Conservation (phyloP, 2,329 filamentous ascomycete genomes). For the Cytospora piceae region DNA sequence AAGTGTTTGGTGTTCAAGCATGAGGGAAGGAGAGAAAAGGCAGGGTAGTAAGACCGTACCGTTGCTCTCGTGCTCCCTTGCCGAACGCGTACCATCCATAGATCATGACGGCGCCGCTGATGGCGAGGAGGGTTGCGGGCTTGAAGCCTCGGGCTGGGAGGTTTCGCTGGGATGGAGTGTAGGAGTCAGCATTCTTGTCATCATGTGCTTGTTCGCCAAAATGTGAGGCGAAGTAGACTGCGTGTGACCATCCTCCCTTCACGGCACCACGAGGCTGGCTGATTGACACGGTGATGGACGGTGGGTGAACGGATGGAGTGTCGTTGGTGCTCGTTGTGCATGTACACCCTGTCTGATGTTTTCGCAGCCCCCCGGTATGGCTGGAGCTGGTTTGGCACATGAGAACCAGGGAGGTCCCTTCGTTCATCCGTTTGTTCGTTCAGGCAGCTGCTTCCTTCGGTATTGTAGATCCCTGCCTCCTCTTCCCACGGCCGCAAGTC, state of each 20-base stretch:
- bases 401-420: neutral
- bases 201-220: neutral
- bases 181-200: slow-evolving; percentile 2
- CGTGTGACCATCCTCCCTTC: too few relatives aligned
- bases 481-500: neutral
- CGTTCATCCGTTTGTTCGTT: neutral
- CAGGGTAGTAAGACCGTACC: slow-evolving; percentile 61
- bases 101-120: slow-evolving; percentile 76
- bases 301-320: neutral
- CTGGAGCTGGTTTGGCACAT: neutral
- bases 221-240: too few relatives aligned
- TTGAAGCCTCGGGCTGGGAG: slow-evolving; percentile 89
- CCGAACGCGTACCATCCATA: slow-evolving; percentile 91
- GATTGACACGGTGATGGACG: neutral
- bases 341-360: neutral
- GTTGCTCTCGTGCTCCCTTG: slow-evolving; percentile 83
- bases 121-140: slow-evolving; percentile 76
- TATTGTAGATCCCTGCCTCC: neutral
- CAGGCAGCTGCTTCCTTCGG: neutral
- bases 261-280: neutral
- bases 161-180: slow-evolving; percentile 68
- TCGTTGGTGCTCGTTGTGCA: neutral
- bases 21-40: slow-evolving; percentile 17
- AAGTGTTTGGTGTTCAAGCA: neutral
- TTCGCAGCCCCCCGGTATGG: neutral